Conservation (phyloP, 2,329 filamentous ascomycete species). For the Exophiala viscosa region DNA sequence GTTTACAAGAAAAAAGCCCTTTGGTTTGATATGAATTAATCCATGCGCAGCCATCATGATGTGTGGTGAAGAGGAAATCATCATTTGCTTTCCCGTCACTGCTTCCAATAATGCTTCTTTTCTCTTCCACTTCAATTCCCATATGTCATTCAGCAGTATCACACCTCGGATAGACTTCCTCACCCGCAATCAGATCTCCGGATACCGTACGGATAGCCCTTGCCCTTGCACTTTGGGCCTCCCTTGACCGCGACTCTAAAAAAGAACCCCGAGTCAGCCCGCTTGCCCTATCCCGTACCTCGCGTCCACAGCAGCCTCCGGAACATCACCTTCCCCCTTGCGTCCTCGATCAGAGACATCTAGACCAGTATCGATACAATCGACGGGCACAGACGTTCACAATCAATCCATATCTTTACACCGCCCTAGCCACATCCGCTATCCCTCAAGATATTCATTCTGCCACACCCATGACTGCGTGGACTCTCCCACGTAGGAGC, state of each 20-base stretch:
- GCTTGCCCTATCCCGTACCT: conserved; percentile 9
- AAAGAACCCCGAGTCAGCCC: conserved; percentile 16
- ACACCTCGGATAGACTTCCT: neutral
- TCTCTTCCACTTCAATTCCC: neutral
- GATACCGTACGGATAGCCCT: conserved; percentile 1
- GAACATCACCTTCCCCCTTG: neutral
- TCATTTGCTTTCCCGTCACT: neutral
- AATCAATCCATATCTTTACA: conserved; percentile 6
- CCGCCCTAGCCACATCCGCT: neutral
- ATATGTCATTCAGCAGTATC: neutral
- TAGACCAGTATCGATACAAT: neutral
- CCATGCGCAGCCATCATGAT: conserved; percentile 11
- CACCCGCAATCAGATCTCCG: neutral
- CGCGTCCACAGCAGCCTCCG: neutral
- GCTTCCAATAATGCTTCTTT: neutral
- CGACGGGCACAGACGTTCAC: neutral
- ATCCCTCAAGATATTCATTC: conserved; percentile 1
- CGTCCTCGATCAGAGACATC: neutral
- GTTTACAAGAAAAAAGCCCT: conserved; percentile 5
- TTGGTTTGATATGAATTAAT: neutral
- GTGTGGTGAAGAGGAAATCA: neutral
- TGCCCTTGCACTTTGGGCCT: neutral
- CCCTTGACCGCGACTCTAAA: conserved; percentile 6
- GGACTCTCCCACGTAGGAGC: conserved; percentile 9
- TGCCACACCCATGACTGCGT: conserved; percentile 18